phyloP scores from a whole-genome alignment of 1,139 yeast species.

The Debaryomyces udenii region DNA sequence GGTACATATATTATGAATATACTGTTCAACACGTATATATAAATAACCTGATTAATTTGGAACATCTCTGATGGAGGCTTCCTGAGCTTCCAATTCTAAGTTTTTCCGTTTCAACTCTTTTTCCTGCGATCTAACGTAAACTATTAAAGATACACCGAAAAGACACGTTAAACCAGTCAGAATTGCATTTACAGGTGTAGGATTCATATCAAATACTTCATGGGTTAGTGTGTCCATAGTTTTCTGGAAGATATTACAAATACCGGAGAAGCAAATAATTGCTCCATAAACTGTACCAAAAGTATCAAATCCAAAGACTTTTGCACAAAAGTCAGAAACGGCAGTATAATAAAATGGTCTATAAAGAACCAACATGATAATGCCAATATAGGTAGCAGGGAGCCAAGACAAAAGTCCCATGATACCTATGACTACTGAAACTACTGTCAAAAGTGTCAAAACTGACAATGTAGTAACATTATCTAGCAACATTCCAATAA shows the following conservation, averaged over 20 bases:
- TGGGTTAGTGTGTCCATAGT: constrained; percentile 72
- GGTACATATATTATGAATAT: constrained; percentile 1
- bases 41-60: constrained; percentile 37
- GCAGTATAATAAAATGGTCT: constrained; percentile 94
- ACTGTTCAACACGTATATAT: constrained; percentile 7
- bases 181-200: constrained; percentile 69
- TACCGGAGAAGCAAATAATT: constrained; percentile 77
- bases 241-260: constrained; percentile 73
- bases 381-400: constrained; percentile 62
- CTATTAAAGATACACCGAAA: constrained; percentile 55
- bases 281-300: constrained; percentile 94
- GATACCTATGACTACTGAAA: constrained; percentile 66
- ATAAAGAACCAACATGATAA: constrained; percentile 72
- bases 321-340: constrained; percentile 87
- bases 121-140: constrained; percentile 58
- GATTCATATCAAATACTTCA: constrained; percentile 66
- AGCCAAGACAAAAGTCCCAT: constrained; percentile 62
- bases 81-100: constrained; percentile 66
- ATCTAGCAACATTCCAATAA: constrained; percentile 82
- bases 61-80: constrained; percentile 51
- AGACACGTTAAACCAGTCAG: constrained; percentile 57
- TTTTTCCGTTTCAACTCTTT: constrained; percentile 50
- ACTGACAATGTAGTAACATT: constrained; percentile 66
- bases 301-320: constrained; percentile 89
- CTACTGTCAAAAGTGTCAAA: constrained; percentile 51